A percentile compares a stretch with the other conserved stretches of the same genome.
Conservation (phyloP, 768 basidiomycete genomes). For the Asterophora parasitica region DNA sequence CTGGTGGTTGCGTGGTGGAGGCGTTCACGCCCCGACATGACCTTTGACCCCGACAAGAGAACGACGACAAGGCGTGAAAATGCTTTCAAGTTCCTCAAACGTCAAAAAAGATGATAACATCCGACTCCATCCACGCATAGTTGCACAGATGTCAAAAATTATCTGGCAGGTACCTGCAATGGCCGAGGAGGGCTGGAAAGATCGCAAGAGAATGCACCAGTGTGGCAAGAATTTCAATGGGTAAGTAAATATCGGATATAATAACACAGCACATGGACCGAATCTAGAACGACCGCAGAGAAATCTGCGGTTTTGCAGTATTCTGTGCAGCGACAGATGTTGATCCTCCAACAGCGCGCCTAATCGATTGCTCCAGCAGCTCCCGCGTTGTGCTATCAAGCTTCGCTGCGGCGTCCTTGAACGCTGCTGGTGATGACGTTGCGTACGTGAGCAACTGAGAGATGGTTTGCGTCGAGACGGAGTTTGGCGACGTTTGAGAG, state of each 20-base stretch:
- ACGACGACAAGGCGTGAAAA: too few species aligned
- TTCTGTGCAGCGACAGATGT: slow-evolving; percentile 27
- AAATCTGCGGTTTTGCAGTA: slow-evolving; percentile 69
- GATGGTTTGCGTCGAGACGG: slow-evolving; percentile 54
- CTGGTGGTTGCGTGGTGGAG: too few species aligned
- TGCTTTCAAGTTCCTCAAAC: too few species aligned
- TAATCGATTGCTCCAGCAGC: slow-evolving; percentile 70
- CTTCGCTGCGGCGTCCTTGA: slow-evolving; percentile 78
- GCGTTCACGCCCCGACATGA: too few species aligned
- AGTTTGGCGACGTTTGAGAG: slow-evolving; percentile 34
- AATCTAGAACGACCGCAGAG: slow-evolving; percentile 59
- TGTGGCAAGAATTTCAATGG: slow-evolving; percentile 20
- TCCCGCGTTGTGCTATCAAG: slow-evolving; percentile 56
- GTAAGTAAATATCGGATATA: neutral
- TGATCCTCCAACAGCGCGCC: slow-evolving; percentile 61
- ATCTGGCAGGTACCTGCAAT: slow-evolving; percentile 15
- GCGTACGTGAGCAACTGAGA: slow-evolving; percentile 71
- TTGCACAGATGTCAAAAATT: neutral
- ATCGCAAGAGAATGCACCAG: slow-evolving; percentile 23
- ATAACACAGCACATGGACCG: neutral
- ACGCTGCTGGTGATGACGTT: slow-evolving; percentile 61
- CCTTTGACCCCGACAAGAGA: too few species aligned
- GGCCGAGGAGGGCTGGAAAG: slow-evolving; percentile 26
- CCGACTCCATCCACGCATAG: too few species aligned
- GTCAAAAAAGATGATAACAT: too few species aligned